These are phyloP conservation scores for Plasmodium adleri DNA, from an alignment of 169 alveolate species.

Conservation along the genomic window DNA sequence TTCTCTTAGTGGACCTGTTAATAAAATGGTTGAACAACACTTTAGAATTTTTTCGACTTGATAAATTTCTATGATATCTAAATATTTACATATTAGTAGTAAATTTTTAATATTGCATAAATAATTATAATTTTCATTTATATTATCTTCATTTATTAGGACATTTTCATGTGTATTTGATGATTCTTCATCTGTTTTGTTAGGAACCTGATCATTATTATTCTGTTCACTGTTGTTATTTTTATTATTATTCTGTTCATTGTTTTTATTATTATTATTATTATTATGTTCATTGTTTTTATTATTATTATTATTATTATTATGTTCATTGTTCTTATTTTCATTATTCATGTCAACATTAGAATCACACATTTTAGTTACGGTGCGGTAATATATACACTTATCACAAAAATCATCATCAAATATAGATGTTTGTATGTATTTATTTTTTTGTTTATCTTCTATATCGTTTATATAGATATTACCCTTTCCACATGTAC, in stretches of 20 bases:
- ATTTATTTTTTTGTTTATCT: conserved; percentile 31
- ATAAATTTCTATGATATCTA: conserved; percentile 68
- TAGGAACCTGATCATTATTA: not conserved
- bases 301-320: no score
- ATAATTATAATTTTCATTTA: conserved; percentile 62
- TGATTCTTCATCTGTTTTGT: not conserved
- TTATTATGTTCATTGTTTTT: not conserved
- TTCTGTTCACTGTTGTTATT: not conserved
- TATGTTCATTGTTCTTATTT: no score
- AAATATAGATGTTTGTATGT: conserved; percentile 23
- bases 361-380: not conserved
- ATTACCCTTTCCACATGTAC: conserved; percentile 55
- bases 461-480: conserved; percentile 26
- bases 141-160: conserved; percentile 66
- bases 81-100: conserved; percentile 41
- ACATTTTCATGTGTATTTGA: conserved; percentile 10
- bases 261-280: not conserved
- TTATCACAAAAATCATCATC: conserved; percentile 62
- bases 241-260: not conserved
- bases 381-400: conserved; percentile 48
- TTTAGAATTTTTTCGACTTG: conserved; percentile 61
- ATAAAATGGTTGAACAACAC: conserved; percentile 48
- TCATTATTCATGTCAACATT: no score
- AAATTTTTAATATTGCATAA: conserved; percentile 70
- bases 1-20: conserved; percentile 62